phyloP scores from a whole-genome alignment of 768 basidiomycete species.

The Podaxis pistillaris region DNA sequence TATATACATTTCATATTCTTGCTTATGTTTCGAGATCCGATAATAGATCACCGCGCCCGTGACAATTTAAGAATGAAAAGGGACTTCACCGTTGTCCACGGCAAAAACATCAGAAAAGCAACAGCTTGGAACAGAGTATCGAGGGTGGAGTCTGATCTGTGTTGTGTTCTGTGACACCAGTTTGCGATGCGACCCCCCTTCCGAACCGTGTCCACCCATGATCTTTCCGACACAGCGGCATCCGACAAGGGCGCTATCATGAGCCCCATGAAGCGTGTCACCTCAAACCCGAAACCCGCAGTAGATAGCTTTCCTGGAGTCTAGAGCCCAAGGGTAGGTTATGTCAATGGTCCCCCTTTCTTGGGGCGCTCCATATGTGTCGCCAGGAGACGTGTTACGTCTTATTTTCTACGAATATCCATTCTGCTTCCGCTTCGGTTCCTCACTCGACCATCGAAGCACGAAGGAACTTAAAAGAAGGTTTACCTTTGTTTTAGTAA shows the following conservation, averaged over 20 bases:
- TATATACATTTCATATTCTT: not conserved
- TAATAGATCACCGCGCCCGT: not conserved
- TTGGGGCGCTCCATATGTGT: not conserved
- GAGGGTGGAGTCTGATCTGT: not conserved
- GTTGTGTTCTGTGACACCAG: not conserved
- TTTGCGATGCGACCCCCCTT: not conserved
- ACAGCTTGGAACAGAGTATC: not conserved
- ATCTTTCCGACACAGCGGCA: slow-evolving; percentile 3
- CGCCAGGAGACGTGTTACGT: not conserved
- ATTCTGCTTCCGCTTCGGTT: not conserved
- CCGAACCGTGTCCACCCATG: not conserved
- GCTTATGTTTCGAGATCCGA: not conserved
- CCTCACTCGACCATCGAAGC: not conserved
- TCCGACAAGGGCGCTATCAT: not conserved
- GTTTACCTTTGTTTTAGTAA: not conserved
- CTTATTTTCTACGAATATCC: not conserved
- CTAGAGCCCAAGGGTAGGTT: not conserved
- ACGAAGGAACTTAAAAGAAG: not conserved
- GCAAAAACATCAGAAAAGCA: not conserved
- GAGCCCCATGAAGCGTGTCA: not conserved
- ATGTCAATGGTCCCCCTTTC: not conserved
- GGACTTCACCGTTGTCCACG: not conserved
- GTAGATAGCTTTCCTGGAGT: not conserved
- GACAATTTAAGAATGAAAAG: not conserved
- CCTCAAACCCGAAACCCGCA: not conserved